Percentiles rank a stretch among this genome's conserved stretches.
phyloP scores from a whole-genome alignment of 1,284 basidiomycete species.

The Sporisorium reilianum region DNA sequence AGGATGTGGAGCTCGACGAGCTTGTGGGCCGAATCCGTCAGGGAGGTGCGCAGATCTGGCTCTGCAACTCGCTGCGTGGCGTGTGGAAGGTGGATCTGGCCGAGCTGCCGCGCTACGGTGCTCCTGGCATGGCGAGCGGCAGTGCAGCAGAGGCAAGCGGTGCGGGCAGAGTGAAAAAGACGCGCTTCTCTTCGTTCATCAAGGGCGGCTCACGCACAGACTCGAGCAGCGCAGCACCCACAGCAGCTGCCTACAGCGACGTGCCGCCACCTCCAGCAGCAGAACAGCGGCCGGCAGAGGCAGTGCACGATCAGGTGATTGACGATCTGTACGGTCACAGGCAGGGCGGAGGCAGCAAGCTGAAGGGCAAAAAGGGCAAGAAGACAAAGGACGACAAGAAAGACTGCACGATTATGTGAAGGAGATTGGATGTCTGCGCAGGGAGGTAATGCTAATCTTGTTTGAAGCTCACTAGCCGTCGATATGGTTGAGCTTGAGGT shows the following conservation, averaged over 20 bases:
- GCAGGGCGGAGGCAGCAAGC: slow-evolving; percentile 12
- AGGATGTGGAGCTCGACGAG: slow-evolving; percentile 27
- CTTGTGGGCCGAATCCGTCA: slow-evolving; percentile 14
- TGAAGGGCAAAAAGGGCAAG: slow-evolving; percentile 19
- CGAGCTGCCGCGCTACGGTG: slow-evolving; percentile 1
- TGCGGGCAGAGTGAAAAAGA: slow-evolving; percentile 23
- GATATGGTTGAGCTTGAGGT: slow-evolving; percentile 6
- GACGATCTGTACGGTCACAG: slow-evolving; percentile 45
- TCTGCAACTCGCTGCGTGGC: slow-evolving; percentile 49
- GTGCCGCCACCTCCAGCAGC: neutral
- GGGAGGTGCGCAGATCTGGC: slow-evolving; percentile 33
- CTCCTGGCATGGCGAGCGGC: too few species aligned
- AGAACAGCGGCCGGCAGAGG: slow-evolving; percentile 1
- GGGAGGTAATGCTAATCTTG: neutral
- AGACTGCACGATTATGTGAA: slow-evolving; percentile 46
- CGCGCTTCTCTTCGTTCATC: slow-evolving; percentile 33
- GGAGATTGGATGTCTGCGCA: neutral
- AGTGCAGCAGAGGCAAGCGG: neutral
- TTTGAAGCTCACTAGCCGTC: too few species aligned
- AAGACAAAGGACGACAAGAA: slow-evolving; percentile 40
- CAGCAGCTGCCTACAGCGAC: slow-evolving; percentile 1
- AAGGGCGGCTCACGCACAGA: slow-evolving; percentile 8
- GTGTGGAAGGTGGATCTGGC: slow-evolving; percentile 42
- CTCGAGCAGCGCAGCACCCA: neutral
- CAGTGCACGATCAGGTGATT: slow-evolving; percentile 26